Evolutionary conservation across 2,329 filamentous ascomycete species (phyloP).

Genomic region (Fusarium sp.): DNA sequence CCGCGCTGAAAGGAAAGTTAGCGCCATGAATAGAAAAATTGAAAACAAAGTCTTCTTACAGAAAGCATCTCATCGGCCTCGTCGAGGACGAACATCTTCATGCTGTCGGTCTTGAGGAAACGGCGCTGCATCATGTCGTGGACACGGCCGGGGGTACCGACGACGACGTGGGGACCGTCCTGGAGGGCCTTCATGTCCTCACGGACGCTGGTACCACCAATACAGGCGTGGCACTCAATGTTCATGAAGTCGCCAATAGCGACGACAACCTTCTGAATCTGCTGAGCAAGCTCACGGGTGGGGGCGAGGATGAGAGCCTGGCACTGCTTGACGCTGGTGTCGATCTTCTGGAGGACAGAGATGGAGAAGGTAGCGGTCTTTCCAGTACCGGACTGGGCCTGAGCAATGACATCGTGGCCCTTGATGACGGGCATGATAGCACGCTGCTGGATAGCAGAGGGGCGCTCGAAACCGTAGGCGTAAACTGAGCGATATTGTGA

Average conservation of each 20-base stretch:
- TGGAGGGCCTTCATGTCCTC: conserved; percentile 98
- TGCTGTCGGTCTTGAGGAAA: conserved; percentile 94
- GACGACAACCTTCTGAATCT: conserved; percentile 99
- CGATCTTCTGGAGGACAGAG: conserved; percentile 98
- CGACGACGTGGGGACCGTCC: conserved; percentile 96
- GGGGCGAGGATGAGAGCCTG: conserved; percentile 98
- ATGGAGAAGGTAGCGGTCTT: conserved; percentile 99
- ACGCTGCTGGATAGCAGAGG: conserved; percentile 99
- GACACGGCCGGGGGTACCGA: conserved; percentile 97
- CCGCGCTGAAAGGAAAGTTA: conserved; percentile 73
- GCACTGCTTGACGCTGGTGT: conserved; percentile 92
- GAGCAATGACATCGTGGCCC: conserved; percentile 98
- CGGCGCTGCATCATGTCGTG: conserved; percentile 99
- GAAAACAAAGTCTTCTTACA: conserved; percentile 59
- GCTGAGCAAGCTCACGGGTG: conserved; percentile 97
- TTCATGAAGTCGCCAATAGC: conserved; percentile 99
- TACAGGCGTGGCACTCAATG: conserved; percentile 98
- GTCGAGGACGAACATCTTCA: conserved; percentile 99
- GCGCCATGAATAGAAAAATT: conserved; percentile 17
- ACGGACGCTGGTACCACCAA: conserved; percentile 96
- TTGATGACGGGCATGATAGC: conserved; percentile 99
- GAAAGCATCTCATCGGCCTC: conserved; percentile 99
- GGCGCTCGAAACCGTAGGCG: conserved; percentile 99
- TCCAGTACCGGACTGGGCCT: conserved; percentile 99
- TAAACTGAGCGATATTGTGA: conserved; percentile 70